Evolutionary conservation across 768 basidiomycete genomes (phyloP).

Genomic region (Postia placenta): DNA sequence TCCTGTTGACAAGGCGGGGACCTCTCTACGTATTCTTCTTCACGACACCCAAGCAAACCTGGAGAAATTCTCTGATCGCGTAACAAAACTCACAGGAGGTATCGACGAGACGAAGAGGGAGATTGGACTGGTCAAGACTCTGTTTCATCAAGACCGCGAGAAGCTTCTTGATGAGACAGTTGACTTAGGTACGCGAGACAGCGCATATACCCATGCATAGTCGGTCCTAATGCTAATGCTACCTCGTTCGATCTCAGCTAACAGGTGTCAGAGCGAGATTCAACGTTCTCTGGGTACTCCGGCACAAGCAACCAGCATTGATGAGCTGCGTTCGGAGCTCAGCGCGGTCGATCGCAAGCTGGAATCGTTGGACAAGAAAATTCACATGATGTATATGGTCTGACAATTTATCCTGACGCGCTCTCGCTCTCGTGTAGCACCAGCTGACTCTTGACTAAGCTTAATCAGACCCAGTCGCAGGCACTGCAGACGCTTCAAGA

Average conservation of each 20-base stretch:
- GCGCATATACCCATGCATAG: constrained; percentile 20
- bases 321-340: constrained; percentile 14
- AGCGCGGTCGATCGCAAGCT: constrained; percentile 10
- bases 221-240: neutral
- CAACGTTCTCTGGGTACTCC: constrained; percentile 54
- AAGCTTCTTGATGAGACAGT: constrained; percentile 47
- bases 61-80: constrained; percentile 56
- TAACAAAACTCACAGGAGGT: constrained; percentile 43
- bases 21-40: constrained; percentile 65
- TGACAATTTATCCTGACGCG: neutral
- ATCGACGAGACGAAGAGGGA: constrained; percentile 50
- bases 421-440: neutral
- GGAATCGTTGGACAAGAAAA: constrained; percentile 18
- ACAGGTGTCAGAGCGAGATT: constrained; percentile 55
- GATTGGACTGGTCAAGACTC: constrained; percentile 43
- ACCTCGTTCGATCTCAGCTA: constrained; percentile 37
- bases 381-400: constrained; percentile 20
- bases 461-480: constrained; percentile 37
- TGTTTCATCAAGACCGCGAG: constrained; percentile 60
- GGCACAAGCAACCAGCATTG: constrained; percentile 34
- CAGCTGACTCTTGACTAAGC: constrained; percentile 4
- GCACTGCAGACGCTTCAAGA: constrained; percentile 55
- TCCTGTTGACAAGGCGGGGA: constrained; percentile 57
- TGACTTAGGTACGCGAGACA: constrained; percentile 42
- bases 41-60: constrained; percentile 70